Evolutionary conservation across 2,329 filamentous ascomycete species (phyloP), one percentile per base, ranked within the genome.

Genomic region (Chalaropsis ovoidea): DNA sequence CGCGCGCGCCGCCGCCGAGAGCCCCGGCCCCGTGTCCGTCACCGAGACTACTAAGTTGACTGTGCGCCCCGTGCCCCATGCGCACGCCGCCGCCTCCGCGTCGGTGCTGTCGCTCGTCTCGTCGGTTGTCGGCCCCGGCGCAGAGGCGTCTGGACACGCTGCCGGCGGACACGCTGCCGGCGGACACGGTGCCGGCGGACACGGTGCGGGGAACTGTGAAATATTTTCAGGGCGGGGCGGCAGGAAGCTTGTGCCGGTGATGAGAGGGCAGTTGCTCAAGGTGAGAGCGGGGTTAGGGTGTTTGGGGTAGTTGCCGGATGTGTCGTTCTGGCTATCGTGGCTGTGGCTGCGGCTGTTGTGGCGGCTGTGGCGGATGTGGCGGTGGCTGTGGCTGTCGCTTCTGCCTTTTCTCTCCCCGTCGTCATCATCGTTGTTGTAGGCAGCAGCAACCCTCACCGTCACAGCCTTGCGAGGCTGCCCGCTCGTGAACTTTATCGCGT

Each of bases 11-110:
- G 86, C 82, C 17, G 82, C 79, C 35, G 77, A 84, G 1, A 88
- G 74, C 2, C 84, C 84, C n/a, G 84, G 81, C 0, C 88, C 88
- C 0, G 86, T 90, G 70, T 90, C 87, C 65, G 83, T 79, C 3
- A 90, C 86, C 17, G 87, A 82, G 70, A 90, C 87, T 70, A 88
- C 84, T 27, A 93, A 78, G 71, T 86, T 90, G 41, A 92, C 78
- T 67, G 85, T 82, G 65, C 88, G 85, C 19, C 88, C 88, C 3
- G 77, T 73, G 13, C 87, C 89, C 89, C 89, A 92, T 4, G 43
- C 31, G 66, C 31, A 31, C 3, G 31, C 31, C 31, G n/a, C n/a
- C n/a, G n/a, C n/a, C n/a, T n/a, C n/a, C n/a, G n/a, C n/a, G n/a
- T n/a, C n/a, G n/a, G n/a, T n/a, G n/a, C n/a, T n/a, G n/a, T n/a